phyloP scores from a whole-genome alignment of 179 eudicot species.

The Patellifolia procumbens region DNA sequence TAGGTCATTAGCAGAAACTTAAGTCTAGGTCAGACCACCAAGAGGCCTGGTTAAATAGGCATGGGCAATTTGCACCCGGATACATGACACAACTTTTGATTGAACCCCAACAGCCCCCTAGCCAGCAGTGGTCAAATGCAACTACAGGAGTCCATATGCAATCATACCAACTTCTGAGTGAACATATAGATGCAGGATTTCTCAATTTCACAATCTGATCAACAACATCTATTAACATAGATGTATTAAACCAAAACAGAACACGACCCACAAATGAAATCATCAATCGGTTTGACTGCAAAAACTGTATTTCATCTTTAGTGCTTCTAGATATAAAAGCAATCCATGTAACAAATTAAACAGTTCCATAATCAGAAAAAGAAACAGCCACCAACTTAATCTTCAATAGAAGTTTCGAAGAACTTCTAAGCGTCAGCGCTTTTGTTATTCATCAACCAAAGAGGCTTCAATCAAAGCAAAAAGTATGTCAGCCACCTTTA shows the following conservation, averaged over 20 bases:
- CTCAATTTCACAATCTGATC: neutral
- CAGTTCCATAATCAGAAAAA: neutral
- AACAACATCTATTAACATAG: too few relatives aligned
- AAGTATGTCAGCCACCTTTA: slow-evolving; percentile 20
- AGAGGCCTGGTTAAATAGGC: neutral
- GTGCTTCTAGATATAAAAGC: neutral
- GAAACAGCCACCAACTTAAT: slow-evolving; percentile 6
- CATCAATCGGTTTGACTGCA: neutral
- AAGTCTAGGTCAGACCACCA: neutral
- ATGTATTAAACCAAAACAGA: neutral
- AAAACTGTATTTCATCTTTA: slow-evolving; percentile 4
- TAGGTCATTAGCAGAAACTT: neutral
- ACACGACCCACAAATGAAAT: neutral
- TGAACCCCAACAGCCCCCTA: too few relatives aligned
- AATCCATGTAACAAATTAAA: neutral
- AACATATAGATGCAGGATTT: neutral
- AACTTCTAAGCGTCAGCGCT: slow-evolving; percentile 18
- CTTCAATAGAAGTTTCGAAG: slow-evolving; percentile 21
- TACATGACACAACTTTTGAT: neutral
- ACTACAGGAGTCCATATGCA: too few relatives aligned
- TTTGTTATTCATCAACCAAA: slow-evolving; percentile 25
- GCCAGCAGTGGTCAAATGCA: too few relatives aligned
- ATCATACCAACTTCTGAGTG: neutral
- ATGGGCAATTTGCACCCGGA: neutral
- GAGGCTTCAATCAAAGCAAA: slow-evolving; percentile 6